Conservation (phyloP, 768 basidiomycete genomes). For the Sarcodon aspratus region DNA sequence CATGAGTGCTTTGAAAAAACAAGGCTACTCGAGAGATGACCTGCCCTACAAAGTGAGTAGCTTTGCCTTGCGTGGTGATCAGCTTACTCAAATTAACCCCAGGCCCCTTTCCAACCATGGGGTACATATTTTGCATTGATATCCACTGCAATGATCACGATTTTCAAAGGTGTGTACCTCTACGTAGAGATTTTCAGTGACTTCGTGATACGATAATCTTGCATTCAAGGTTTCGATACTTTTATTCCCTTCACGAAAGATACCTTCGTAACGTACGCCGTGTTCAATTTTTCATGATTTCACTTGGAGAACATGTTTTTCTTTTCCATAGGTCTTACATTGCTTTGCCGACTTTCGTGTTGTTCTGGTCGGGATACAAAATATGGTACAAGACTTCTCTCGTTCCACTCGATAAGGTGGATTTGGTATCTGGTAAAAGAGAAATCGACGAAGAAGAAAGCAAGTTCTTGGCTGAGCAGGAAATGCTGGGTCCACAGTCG, state of each 20-base stretch:
- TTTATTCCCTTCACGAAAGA: conserved; percentile 36
- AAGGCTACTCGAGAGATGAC: conserved; percentile 28
- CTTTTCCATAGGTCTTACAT: conserved; percentile 16
- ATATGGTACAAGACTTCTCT: conserved; percentile 21
- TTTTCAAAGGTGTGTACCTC: conserved; percentile 37
- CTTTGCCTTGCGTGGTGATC: too few species aligned
- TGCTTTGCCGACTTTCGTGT: conserved; percentile 22
- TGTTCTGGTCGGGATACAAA: conserved; percentile 26
- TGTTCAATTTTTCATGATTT: too few species aligned
- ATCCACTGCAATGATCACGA: conserved; percentile 37
- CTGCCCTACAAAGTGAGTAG: conserved; percentile 27
- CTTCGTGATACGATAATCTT: conserved; percentile 8
- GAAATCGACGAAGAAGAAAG: conserved; percentile 57
- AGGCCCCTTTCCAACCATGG: conserved; percentile 51
- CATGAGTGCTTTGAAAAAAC: conserved; percentile 33
- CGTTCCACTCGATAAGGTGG: conserved; percentile 36
- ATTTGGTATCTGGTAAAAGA: conserved; percentile 46
- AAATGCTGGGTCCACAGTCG: conserved; percentile 11
- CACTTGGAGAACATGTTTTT: too few species aligned
- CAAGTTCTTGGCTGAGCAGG: conserved; percentile 33
- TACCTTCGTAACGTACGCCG: conserved; percentile 41
- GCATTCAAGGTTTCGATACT: conserved; percentile 21
- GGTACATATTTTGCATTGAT: conserved; percentile 49
- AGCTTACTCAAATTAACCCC: too few species aligned
- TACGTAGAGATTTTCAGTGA: conserved; percentile 9